phyloP scores from a whole-genome alignment of 805 yeast species.

The Wickerhamiella hasegawae region DNA sequence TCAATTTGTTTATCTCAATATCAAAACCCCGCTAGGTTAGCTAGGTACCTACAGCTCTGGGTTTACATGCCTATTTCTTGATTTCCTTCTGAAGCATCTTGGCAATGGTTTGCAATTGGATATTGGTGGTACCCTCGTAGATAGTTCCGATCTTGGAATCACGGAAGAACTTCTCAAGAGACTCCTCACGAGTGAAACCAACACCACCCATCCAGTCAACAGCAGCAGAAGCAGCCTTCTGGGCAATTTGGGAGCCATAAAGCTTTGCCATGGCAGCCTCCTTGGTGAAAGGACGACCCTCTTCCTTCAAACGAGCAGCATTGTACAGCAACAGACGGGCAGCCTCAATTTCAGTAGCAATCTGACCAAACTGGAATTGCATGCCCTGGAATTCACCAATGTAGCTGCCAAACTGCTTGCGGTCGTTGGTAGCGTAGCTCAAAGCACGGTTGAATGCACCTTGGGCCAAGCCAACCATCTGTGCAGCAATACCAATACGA shows the following conservation, averaged over 20 bases:
- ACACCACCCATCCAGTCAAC: slow-evolving; percentile 35
- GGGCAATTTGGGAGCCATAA: slow-evolving; percentile 27
- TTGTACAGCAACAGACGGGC: slow-evolving; percentile 27
- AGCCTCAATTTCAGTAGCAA: slow-evolving; percentile 30
- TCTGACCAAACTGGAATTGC: slow-evolving; percentile 31
- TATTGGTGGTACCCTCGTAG: slow-evolving; percentile 30
- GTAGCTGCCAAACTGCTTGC: slow-evolving; percentile 28
- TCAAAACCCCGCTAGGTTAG: too few species aligned
- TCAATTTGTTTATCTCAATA: too few species aligned
- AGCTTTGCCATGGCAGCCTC: slow-evolving; percentile 33
- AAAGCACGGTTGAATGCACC: slow-evolving; percentile 29
- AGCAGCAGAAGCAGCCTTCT: slow-evolving; percentile 25
- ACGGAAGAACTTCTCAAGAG: slow-evolving; percentile 28
- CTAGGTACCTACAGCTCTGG: too few species aligned
- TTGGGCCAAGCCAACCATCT: slow-evolving; percentile 29
- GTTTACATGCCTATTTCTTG: slow-evolving; percentile 5
- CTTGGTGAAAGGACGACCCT: slow-evolving; percentile 25
- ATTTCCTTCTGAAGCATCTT: slow-evolving; percentile 23
- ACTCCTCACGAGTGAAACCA: slow-evolving; percentile 29
- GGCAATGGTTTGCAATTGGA: slow-evolving; percentile 30
- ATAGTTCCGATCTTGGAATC: slow-evolving; percentile 31
- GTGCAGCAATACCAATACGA: slow-evolving; percentile 31
- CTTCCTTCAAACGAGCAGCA: slow-evolving; percentile 31
- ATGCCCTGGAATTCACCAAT: slow-evolving; percentile 32
- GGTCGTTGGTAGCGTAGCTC: slow-evolving; percentile 24